These are phyloP conservation scores for Dipteronia dyeriana DNA, from an alignment of 345 rosid genomes.

Conservation along the genomic window DNA sequence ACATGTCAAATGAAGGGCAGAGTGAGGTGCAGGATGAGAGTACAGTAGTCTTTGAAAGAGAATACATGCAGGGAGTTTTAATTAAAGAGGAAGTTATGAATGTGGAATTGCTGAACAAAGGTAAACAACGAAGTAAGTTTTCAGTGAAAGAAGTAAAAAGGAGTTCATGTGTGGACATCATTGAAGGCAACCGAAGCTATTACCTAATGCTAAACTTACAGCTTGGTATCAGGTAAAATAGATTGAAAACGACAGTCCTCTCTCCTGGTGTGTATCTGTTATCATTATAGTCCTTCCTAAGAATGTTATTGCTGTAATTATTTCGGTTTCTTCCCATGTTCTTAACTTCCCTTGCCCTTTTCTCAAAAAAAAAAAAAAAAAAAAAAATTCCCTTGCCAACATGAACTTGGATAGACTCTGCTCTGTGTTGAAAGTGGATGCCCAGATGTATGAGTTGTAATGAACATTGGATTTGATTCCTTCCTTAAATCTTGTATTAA, in stretches of 20 bases:
- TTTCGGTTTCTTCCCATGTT: neutral
- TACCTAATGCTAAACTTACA: constrained; percentile 87
- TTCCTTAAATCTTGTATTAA: neutral
- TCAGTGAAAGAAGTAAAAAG: constrained; percentile 46
- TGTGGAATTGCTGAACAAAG: constrained; percentile 37
- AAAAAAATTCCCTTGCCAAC: neutral
- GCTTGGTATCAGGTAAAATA: constrained; percentile 90
- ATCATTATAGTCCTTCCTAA: neutral
- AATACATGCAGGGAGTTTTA: constrained; percentile 90
- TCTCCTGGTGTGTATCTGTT: neutral
- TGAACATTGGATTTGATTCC: neutral
- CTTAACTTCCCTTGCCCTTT: neutral
- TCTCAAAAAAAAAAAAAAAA: too few species aligned
- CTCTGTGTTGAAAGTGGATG: neutral
- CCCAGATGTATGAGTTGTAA: neutral
- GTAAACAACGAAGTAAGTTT: constrained; percentile 44
- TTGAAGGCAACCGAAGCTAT: constrained; percentile 53
- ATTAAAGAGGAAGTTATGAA: constrained; percentile 56
- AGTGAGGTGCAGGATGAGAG: constrained; percentile 40
- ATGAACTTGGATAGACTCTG: constrained; percentile 3
- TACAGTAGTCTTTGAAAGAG: constrained; percentile 68
- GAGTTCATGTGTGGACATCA: constrained; percentile 44
- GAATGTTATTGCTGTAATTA: neutral
- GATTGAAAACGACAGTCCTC: neutral
- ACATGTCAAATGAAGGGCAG: constrained; percentile 41